A percentile compares a stretch with the other conserved stretches of the same genome.
These are phyloP conservation scores for Ogataea paraovalis DNA, from an alignment of 805 yeast genomes.

Conservation along the genomic window DNA sequence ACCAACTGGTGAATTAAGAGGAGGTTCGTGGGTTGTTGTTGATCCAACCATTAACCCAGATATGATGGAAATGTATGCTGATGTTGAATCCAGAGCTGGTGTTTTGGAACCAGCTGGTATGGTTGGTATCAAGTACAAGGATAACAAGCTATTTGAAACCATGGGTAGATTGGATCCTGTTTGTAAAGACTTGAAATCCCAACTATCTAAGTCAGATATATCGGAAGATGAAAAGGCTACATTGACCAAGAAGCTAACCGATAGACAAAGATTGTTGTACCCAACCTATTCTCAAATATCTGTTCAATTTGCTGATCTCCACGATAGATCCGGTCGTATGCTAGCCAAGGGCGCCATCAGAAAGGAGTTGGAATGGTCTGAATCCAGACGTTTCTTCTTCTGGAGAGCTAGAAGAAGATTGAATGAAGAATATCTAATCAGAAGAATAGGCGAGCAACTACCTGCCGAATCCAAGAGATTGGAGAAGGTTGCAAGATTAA, in stretches of 20 bases:
- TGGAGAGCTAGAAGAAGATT: conserved; percentile 97
- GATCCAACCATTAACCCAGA: conserved; percentile 96
- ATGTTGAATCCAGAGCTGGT: conserved; percentile 93
- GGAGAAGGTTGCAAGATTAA: conserved; percentile 81
- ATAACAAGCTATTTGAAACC: conserved; percentile 84
- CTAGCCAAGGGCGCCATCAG: conserved; percentile 87
- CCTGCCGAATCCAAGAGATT: conserved; percentile 50
- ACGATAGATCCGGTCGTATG: conserved; percentile 98
- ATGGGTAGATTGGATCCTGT: conserved; percentile 84
- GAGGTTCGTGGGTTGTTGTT: conserved; percentile 99
- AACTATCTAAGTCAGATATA: conserved; percentile 50
- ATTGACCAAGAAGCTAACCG: conserved; percentile 60
- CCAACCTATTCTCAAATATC: conserved; percentile 92
- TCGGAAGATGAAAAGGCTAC: conserved; percentile 63
- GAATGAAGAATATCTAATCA: conserved; percentile 84
- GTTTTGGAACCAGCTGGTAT: conserved; percentile 98
- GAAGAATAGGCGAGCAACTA: conserved; percentile 63
- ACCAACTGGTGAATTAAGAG: conserved; percentile 97
- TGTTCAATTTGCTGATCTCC: conserved; percentile 96
- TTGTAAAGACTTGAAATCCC: conserved; percentile 63
- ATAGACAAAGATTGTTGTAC: conserved; percentile 72
- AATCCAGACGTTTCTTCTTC: conserved; percentile 95
- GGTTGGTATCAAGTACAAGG: conserved; percentile 97
- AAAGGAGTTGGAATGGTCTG: conserved; percentile 78
- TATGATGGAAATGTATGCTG: conserved; percentile 99